Conservation (phyloP, 148 eudicot genomes). For the Dianthus caryophyllus region DNA sequence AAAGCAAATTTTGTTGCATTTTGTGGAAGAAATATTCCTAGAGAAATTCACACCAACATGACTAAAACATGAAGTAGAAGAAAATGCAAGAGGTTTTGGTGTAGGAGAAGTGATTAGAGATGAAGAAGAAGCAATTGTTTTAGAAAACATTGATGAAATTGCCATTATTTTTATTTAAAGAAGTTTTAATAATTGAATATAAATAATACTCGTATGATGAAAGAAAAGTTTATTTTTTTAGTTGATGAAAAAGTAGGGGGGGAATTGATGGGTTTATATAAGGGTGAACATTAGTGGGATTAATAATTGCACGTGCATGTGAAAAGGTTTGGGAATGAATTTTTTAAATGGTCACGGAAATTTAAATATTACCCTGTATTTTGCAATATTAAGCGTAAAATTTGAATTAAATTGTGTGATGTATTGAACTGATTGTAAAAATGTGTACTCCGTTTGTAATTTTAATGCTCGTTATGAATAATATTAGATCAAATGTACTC, state of each 20-base stretch:
- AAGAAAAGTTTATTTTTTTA: background rate
- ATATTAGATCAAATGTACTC: too few species aligned
- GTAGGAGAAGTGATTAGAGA: background rate
- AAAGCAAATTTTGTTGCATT: conserved; percentile 6
- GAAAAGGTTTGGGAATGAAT: background rate
- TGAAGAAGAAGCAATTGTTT: conserved; percentile 15
- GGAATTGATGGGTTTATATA: conserved; percentile 8
- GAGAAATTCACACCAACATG: conserved; percentile 11
- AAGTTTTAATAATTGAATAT: too few species aligned
- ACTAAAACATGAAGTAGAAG: background rate
- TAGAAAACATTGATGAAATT: conserved; percentile 19
- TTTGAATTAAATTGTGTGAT: too few species aligned
- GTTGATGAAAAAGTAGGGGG: background rate
- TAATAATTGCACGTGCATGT: conserved; percentile 2
- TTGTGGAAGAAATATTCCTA: background rate
- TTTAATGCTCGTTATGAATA: too few species aligned
- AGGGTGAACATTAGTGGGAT: background rate
- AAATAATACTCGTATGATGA: too few species aligned
- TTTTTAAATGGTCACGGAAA: background rate
- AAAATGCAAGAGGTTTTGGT: conserved; percentile 18
- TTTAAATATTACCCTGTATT: too few species aligned
- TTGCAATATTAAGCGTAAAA: too few species aligned
- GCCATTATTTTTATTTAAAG: background rate
- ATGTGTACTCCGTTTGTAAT: too few species aligned
- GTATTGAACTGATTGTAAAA: too few species aligned